Conservation (phyloP, 495 filamentous ascomycete genomes). For the Pseudevernia furfuracea region DNA sequence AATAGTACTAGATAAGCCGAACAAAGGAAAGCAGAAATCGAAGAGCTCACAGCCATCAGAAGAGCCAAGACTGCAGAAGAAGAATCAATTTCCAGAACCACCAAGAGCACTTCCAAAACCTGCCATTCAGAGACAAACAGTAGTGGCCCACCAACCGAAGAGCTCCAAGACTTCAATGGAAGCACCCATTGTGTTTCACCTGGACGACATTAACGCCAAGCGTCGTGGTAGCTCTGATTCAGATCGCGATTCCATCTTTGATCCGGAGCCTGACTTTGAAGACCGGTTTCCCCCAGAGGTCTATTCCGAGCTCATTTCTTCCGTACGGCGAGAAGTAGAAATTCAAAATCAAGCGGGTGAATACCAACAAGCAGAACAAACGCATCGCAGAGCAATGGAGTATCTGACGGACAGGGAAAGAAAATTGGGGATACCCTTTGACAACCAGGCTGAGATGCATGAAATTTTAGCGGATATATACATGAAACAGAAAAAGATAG, state of each 20-base stretch:
- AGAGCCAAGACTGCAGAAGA: not conserved
- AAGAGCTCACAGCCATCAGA: too few species aligned
- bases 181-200: slow-evolving; percentile 7
- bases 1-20: not conserved
- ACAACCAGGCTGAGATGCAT: slow-evolving; percentile 21
- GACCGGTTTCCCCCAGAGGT: slow-evolving; percentile 20
- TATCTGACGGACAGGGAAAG: slow-evolving; percentile 20
- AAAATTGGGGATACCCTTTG: slow-evolving; percentile 17
- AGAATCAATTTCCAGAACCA: not conserved
- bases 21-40: not conserved
- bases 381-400: slow-evolving; percentile 18
- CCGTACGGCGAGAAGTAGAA: slow-evolving; percentile 14
- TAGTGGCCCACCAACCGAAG: not conserved
- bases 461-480: slow-evolving; percentile 20
- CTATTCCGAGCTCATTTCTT: slow-evolving; percentile 18
- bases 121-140: not conserved
- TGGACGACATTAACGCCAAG: slow-evolving; percentile 14
- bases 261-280: slow-evolving; percentile 23
- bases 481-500: slow-evolving; percentile 13
- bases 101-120: not conserved
- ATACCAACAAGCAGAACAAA: slow-evolving; percentile 19
- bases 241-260: slow-evolving; percentile 16
- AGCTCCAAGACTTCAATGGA: not conserved
- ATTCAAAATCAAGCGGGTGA: slow-evolving; percentile 9
- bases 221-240: slow-evolving; percentile 18